phyloP scores from a whole-genome alignment of 2,329 filamentous ascomycete species.

The Fusarium keratoplasticum region DNA sequence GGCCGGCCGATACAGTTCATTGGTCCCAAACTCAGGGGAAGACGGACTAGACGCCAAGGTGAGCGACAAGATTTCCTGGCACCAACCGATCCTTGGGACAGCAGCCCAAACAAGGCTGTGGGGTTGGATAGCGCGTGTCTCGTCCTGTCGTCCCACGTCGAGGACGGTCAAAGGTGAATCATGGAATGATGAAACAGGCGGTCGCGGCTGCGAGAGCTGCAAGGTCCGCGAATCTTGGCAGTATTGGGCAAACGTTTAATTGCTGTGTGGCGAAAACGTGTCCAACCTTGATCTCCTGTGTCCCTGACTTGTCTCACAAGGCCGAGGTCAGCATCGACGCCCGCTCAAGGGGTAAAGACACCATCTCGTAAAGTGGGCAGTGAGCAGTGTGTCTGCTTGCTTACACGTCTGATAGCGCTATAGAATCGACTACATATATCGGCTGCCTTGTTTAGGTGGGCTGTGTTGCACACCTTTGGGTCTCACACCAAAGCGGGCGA shows the following conservation, averaged over 20 bases:
- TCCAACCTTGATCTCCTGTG: constrained; percentile 13
- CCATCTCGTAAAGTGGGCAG: neutral
- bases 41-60: constrained; percentile 9
- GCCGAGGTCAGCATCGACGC: constrained; percentile 16
- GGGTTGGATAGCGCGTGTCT: constrained; percentile 2
- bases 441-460: neutral
- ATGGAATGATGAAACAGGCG: constrained; percentile 39
- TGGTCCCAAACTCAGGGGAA: constrained; percentile 13
- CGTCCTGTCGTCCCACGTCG: constrained; percentile 1
- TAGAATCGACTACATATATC: neutral
- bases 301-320: constrained; percentile 31
- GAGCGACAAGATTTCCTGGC: constrained; percentile 18
- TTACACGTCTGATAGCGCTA: neutral
- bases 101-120: constrained; percentile 25
- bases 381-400: neutral
- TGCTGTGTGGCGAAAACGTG: constrained; percentile 35
- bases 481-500: neutral
- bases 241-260: constrained; percentile 31
- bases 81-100: constrained; percentile 6
- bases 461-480: neutral
- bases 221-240: constrained; percentile 32
- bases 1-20: constrained; percentile 12
- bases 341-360: neutral
- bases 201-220: constrained; percentile 15
- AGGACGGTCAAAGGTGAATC: constrained; percentile 1